Base-by-base conservation (phyloP, 306 rosid species). In the Geum urbanum region DNA sequence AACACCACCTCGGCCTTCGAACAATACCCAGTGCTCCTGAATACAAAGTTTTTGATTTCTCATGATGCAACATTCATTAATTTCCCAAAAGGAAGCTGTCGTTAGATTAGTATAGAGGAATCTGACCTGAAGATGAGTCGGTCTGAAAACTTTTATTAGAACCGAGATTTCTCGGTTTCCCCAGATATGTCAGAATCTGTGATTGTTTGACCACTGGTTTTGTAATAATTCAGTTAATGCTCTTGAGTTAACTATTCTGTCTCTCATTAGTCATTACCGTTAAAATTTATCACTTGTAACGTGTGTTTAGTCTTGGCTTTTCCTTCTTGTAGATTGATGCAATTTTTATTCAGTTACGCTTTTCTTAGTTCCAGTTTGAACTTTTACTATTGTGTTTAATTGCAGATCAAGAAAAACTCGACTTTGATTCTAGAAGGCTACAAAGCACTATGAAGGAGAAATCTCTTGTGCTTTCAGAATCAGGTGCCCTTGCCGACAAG, bases 391-490 rank as follows among this genome's bases (percentile, higher is more conserved):
- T 55, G 32, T 53, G 54, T 54, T 19, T 70, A 58, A 70, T 72
- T 72, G 74, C 84, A 92, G 98, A 90, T 81, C 94, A 90, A 83
- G 77, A 82, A 53, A 75, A 73, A 19, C 91, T 88, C 48, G 91
- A 90, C 74, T 94, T 88, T 62, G 97, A 88, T 56, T 79, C 90
- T 0, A 86, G 89, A 88, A 83, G 59, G 69, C 92, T 88, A 60
- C 96, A 90, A 67, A 86, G 96, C 83, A 27, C 43, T 58, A 89
- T 90, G 83, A 90, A 92, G 83, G 97, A 92, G 20, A 90, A 92
- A 72, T 74, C 96, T 39, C 86, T 81, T 79, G 10, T 86, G 51
- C 81, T 86, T 75, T 92, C 98, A 9, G 98, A 90, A 78, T 67
- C 80, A 43, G 97, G 97, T 72, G 96, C 70, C 50, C 80, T 92